Percentiles rank a stretch among this genome's conserved stretches.
Conservation (phyloP, 352 stramenopile genomes). For the Albugo candida region DNA sequence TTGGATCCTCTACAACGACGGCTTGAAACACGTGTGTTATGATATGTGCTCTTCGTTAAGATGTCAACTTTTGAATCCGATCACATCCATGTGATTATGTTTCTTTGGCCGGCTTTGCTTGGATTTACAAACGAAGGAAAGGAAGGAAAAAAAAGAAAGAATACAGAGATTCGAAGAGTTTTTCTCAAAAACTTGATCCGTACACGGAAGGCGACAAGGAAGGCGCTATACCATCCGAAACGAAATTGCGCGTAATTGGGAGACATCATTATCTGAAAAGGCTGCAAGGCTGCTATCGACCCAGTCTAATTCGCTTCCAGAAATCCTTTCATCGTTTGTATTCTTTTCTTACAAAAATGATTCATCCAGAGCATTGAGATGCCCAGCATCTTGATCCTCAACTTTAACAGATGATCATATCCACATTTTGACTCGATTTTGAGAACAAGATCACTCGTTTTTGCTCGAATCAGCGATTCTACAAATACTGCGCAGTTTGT, state of each 20-base stretch:
- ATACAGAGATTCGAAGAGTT: conserved; percentile 47
- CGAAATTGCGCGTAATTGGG: conserved; percentile 61
- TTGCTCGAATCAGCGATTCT: conserved; percentile 64
- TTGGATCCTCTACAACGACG: conserved; percentile 51
- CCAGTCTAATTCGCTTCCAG: conserved; percentile 35
- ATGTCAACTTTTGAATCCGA: conserved; percentile 50
- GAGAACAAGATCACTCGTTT: conserved; percentile 63
- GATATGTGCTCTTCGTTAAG: conserved; percentile 59
- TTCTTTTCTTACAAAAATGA: conserved; percentile 30
- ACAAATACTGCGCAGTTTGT: conserved; percentile 42
- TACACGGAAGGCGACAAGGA: no score
- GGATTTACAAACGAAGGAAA: conserved; percentile 75
- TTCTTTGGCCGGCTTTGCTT: conserved; percentile 57
- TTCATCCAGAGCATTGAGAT: conserved; percentile 12
- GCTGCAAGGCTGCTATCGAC: conserved; percentile 56
- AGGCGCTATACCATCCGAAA: no score
- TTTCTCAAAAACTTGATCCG: conserved; percentile 17
- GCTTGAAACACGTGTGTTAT: conserved; percentile 59
- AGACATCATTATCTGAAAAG: conserved; percentile 76
- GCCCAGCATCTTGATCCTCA: conserved; percentile 20
- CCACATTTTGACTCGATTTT: conserved; percentile 67
- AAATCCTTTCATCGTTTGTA: conserved; percentile 63
- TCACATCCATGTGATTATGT: conserved; percentile 57
- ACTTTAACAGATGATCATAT: conserved; percentile 62
- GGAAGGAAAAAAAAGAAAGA: conserved; percentile 57